phyloP scores from a whole-genome alignment of 2,329 filamentous ascomycete genomes.

The Calonectria honghensis region DNA sequence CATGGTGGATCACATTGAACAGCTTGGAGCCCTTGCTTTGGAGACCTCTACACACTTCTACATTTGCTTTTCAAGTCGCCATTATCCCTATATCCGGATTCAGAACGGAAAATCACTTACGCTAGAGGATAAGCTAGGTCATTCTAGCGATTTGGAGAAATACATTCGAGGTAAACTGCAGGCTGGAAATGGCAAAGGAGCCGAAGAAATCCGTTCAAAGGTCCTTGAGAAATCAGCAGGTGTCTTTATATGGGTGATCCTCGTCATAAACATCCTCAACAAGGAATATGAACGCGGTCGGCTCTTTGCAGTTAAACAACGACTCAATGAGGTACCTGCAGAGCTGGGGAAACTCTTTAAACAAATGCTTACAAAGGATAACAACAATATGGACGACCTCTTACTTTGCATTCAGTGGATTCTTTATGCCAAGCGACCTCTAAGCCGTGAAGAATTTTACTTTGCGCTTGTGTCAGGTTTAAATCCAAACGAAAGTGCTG shows the following conservation, averaged over 20 bases:
- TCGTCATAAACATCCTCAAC: conserved; percentile 63
- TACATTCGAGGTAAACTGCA: conserved; percentile 48
- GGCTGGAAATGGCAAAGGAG: not conserved
- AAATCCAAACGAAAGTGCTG: conserved; percentile 40
- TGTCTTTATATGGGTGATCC: conserved; percentile 67
- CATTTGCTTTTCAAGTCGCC: too few relatives aligned
- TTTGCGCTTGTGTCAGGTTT: conserved; percentile 42
- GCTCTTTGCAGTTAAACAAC: conserved; percentile 48
- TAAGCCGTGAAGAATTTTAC: conserved; percentile 67
- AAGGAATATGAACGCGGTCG: conserved; percentile 57
- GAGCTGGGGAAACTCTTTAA: conserved; percentile 69
- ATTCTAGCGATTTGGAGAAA: conserved; percentile 50
- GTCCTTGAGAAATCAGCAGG: conserved; percentile 62
- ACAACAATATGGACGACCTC: conserved; percentile 62
- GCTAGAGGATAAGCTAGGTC: conserved; percentile 53
- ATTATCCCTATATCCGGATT: conserved; percentile 34
- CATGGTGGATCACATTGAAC: too few relatives aligned
- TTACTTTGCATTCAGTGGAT: conserved; percentile 71
- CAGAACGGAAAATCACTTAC: conserved; percentile 51
- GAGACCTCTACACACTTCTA: too few relatives aligned
- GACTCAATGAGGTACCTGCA: conserved; percentile 60
- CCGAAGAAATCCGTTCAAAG: conserved; percentile 31
- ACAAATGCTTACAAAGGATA: conserved; percentile 71
- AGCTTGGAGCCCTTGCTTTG: too few relatives aligned
- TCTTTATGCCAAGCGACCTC: conserved; percentile 67